phyloP scores from a whole-genome alignment of 306 rosid species.

The Abrus precatorius region DNA sequence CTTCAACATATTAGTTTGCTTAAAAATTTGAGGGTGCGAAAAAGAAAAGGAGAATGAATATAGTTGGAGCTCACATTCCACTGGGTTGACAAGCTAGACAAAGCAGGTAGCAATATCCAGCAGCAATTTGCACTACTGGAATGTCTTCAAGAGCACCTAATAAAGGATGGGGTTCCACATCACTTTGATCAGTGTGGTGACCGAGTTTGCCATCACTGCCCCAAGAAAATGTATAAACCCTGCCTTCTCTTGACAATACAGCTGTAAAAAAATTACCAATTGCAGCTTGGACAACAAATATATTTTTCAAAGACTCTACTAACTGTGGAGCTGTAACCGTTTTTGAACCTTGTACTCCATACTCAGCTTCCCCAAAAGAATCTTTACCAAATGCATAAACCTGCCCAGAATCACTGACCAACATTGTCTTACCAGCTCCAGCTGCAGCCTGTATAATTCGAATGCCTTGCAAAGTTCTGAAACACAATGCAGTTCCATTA shows the following conservation, averaged over 20 bases:
- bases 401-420: slow-evolving; percentile 85
- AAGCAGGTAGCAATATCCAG: slow-evolving; percentile 97
- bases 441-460: slow-evolving; percentile 89
- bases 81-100: slow-evolving; percentile 90
- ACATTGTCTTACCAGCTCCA: slow-evolving; percentile 92
- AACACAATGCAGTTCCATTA: slow-evolving; percentile 67
- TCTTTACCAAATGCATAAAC: slow-evolving; percentile 93
- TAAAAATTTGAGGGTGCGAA: not conserved
- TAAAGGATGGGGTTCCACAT: slow-evolving; percentile 79
- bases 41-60: slow-evolving; percentile 13
- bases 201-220: slow-evolving; percentile 84
- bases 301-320: slow-evolving; percentile 81
- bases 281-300: slow-evolving; percentile 96
- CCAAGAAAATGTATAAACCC: slow-evolving; percentile 93
- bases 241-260: slow-evolving; percentile 93
- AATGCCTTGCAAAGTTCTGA: slow-evolving; percentile 92
- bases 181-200: slow-evolving; percentile 83
- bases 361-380: slow-evolving; percentile 86
- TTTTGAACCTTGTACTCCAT: slow-evolving; percentile 73
- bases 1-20: slow-evolving; percentile 21
- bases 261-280: slow-evolving; percentile 96
- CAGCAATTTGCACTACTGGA: slow-evolving; percentile 96
- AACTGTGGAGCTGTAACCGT: slow-evolving; percentile 67
- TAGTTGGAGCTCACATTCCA: slow-evolving; percentile 82
- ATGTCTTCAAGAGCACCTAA: slow-evolving; percentile 85